Evolutionary conservation across 768 basidiomycete genomes (phyloP).

Genomic region (Termitomyces sp.): DNA sequence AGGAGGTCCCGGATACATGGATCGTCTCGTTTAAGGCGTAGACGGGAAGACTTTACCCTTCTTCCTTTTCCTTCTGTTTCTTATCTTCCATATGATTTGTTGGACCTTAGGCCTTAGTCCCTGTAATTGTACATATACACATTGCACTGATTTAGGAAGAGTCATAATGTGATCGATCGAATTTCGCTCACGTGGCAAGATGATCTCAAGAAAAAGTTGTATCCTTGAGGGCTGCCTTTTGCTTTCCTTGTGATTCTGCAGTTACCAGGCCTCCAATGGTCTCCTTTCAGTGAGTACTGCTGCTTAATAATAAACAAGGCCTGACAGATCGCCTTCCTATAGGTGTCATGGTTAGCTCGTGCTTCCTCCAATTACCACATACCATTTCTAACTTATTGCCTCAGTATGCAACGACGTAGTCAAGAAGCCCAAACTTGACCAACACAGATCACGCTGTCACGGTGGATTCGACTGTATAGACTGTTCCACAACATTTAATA

Average conservation of each 20-base stretch:
- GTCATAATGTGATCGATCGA: constrained; percentile 4
- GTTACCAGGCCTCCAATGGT: constrained; percentile 46
- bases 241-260: neutral
- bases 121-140: neutral
- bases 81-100: neutral
- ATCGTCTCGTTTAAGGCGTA: constrained; percentile 44
- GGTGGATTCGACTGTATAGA: constrained; percentile 81
- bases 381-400: constrained; percentile 6
- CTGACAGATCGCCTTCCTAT: neutral
- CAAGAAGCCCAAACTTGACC: constrained; percentile 92
- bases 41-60: neutral
- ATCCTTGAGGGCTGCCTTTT: neutral
- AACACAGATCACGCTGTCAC: constrained; percentile 63
- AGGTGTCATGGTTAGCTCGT: constrained; percentile 71
- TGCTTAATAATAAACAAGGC: neutral
- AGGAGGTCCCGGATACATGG: constrained; percentile 54
- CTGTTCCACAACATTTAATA: constrained; percentile 81
- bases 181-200: constrained; percentile 5
- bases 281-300: constrained; percentile 62
- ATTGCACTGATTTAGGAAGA: too few species aligned
- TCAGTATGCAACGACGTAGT: constrained; percentile 82
- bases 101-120: neutral
- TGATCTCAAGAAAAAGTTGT: constrained; percentile 10
- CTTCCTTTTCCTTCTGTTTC: neutral
- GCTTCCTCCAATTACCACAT: neutral